Base-by-base conservation (phyloP, 495 filamentous ascomycete genomes). In the Choiromyces venosus region DNA sequence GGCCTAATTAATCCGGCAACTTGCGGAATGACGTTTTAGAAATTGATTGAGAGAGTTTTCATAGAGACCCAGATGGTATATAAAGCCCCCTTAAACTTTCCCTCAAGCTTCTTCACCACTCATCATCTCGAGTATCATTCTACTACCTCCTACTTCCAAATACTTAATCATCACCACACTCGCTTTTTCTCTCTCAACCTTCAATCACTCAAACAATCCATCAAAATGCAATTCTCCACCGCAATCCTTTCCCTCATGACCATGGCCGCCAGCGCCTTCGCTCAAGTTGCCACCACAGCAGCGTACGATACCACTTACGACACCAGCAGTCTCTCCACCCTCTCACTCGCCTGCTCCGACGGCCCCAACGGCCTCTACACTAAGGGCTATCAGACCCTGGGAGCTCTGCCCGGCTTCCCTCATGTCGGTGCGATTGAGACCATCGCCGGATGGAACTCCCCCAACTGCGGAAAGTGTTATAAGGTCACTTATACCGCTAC, bases 381-480 rank as follows among this genome's bases (percentile, higher is more conserved):
- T 68, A 83, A 84, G 70, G 86, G 85, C 78, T 80, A 79, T 70
- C 12, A 1, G 1, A 79, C 77, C 10, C 67, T 80, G 35, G 74
- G 77, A 16, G 80, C 84, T 16, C 74, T 92, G 69, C 86, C 86
- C 0, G 71, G 72, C 6, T 92, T 90, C 84, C 86, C 88, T 1
- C 82, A 83, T 79, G 87, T 93, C 70, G 91, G 90, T 25, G 91
- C 88, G 69, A 83, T 86, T 4, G 83, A 84, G 35, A 88, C 86
- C 39, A 85, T 93, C 35, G 75, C 79, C 19, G 88, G 86, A 42
- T 91, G 88, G 84, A 88, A 85, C 80, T 85, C 83, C 16, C 73
- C 84, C 8, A 80, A 73, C 68, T 94, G 92, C 83, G 91, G 92
- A 68, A 87, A 87, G 29, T 93, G 91, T 86, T 93, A 88, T 83